These are phyloP conservation scores for Cladophialophora psammophila DNA, from an alignment of 2,329 filamentous ascomycete species.

Conservation along the genomic window DNA sequence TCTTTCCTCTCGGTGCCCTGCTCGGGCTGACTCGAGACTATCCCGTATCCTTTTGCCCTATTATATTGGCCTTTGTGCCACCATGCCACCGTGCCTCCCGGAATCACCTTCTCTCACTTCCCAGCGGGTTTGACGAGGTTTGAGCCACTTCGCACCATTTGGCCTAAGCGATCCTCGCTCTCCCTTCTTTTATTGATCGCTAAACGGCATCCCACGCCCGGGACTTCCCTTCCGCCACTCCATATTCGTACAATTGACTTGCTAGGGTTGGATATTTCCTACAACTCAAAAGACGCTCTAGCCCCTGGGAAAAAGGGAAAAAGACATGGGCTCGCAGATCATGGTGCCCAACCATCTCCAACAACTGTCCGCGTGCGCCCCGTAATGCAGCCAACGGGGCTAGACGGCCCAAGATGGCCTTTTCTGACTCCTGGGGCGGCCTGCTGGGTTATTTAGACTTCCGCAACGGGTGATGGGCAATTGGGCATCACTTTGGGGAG, in stretches of 20 bases:
- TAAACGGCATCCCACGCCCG: constrained; percentile 5
- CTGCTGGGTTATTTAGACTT: constrained; percentile 3
- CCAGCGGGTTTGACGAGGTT: constrained; percentile 22
- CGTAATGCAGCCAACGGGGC: constrained; percentile 9
- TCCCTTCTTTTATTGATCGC: constrained; percentile 19
- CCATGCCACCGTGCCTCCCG: constrained; percentile 28
- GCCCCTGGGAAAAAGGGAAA: background rate
- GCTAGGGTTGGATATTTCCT: background rate
- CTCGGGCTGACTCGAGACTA: constrained; percentile 19
- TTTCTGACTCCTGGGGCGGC: constrained; percentile 2
- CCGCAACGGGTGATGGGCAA: constrained; percentile 11
- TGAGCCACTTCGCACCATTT: constrained; percentile 32
- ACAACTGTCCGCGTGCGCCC: constrained; percentile 7
- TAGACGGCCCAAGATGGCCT: background rate
- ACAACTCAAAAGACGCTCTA: constrained; percentile 9
- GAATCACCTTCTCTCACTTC: constrained; percentile 18
- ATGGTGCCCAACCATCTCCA: constrained; percentile 26
- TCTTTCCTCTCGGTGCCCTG: constrained; percentile 7
- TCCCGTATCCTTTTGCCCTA: constrained; percentile 21
- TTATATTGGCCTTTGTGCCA: constrained; percentile 28
- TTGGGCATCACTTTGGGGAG: constrained; percentile 20
- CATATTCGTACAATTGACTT: constrained; percentile 5
- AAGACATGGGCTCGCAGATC: constrained; percentile 21
- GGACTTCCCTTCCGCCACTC: constrained; percentile 8
- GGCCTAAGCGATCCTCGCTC: constrained; percentile 13